Conservation (phyloP, 2,329 filamentous ascomycete species). For the Xylariaceae sp. region DNA sequence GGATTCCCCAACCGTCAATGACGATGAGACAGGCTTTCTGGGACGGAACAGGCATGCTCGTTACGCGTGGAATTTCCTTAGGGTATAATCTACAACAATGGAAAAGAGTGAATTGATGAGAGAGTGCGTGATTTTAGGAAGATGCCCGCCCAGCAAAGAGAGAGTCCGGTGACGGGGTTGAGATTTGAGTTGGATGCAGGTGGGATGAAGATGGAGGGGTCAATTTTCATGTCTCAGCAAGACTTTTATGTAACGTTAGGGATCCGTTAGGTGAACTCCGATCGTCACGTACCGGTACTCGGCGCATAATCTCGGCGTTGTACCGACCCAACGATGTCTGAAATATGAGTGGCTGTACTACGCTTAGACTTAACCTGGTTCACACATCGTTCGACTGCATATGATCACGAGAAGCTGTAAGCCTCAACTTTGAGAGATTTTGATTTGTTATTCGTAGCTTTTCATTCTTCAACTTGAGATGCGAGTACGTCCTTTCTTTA, state of each 20-base stretch:
- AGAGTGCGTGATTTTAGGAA: conserved; percentile 32
- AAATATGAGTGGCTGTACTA: neutral
- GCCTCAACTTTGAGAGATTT: no score
- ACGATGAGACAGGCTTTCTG: conserved; percentile 70
- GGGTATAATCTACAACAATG: neutral
- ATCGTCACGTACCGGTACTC: neutral
- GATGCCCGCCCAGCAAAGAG: conserved; percentile 7
- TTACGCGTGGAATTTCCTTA: conserved; percentile 2
- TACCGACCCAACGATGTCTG: neutral
- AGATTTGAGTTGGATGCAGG: conserved; percentile 25
- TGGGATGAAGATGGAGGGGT: conserved; percentile 17
- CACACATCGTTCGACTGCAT: neutral
- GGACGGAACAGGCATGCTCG: conserved; percentile 47
- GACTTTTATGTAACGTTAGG: neutral
- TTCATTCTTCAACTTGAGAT: no score
- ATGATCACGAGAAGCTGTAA: neutral
- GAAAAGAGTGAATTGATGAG: conserved; percentile 4
- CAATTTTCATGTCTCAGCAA: neutral
- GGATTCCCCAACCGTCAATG: conserved; percentile 97
- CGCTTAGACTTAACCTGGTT: neutral
- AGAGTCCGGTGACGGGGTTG: conserved; percentile 11
- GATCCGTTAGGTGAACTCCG: neutral
- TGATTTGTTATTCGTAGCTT: no score
- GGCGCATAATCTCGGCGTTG: neutral
- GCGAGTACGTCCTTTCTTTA: no score